Percentiles rank a stretch among this genome's conserved stretches.
These are phyloP conservation scores for Penicillium longicatenatum DNA, from an alignment of 495 filamentous ascomycete genomes.

Conservation along the genomic window DNA sequence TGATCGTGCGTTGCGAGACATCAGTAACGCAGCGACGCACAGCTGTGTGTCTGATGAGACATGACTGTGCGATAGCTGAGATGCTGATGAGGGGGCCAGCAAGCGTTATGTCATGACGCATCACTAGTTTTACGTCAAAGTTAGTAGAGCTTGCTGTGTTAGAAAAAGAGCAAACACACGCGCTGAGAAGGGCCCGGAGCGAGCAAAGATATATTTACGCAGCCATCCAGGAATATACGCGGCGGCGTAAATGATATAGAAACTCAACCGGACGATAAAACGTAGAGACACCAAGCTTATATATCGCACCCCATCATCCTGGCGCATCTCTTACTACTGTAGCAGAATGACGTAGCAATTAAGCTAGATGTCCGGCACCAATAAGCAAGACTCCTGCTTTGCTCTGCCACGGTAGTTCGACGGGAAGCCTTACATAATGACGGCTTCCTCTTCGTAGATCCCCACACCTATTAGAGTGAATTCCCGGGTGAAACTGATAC, in stretches of 20 bases:
- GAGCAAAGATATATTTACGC: not conserved
- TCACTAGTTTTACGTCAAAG: not conserved
- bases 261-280: conserved; percentile 1
- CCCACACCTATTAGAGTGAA: conserved; percentile 1
- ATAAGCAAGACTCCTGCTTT: conserved; percentile 2
- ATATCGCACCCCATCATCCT: not conserved
- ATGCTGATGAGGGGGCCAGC: conserved; percentile 1
- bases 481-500: conserved; percentile 1
- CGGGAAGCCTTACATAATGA: conserved; percentile 1
- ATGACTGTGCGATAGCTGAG: not conserved
- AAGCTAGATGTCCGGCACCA: conserved; percentile 2
- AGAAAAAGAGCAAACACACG: not conserved
- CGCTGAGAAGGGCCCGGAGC: not conserved
- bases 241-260: not conserved
- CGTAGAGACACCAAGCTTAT: conserved; percentile 2
- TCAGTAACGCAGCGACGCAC: conserved; percentile 4
- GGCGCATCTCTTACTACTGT: not conserved
- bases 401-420: conserved; percentile 4
- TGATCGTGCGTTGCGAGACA: conserved; percentile 4
- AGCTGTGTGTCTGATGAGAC: conserved; percentile 3
- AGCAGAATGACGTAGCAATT: not conserved
- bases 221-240: conserved; percentile 3
- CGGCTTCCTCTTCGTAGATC: conserved; percentile 3
- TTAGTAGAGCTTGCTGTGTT: conserved; percentile 1
- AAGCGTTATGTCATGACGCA: conserved; percentile 3